Evolutionary conservation across 2,329 filamentous ascomycete species (phyloP), one percentile per base, ranked within the genome.

Genomic region (Sarocladium kiliense): DNA sequence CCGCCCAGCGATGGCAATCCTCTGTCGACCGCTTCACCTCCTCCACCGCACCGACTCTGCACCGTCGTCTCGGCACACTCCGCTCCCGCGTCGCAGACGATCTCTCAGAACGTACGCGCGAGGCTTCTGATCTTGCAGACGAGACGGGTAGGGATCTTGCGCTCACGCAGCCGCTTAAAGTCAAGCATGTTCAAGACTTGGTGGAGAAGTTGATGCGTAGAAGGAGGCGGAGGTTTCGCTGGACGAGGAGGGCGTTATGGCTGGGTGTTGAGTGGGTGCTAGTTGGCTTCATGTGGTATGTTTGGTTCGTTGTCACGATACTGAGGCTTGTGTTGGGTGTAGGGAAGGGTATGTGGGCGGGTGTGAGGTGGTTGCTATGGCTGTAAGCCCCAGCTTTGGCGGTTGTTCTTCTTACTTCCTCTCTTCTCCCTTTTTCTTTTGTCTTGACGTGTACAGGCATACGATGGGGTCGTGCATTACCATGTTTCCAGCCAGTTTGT

Each of bases 271-370:
- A 97, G 75, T 97, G 91, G 91, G 74, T 84, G 51, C 79, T 97
- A 18, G 84, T 97, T 37, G 89, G 88, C 3, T 82, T 95, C 62
- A 90, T 97, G 85, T 97, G 94, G 91, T 91, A 88, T 71, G 86
- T 95, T 16, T 97, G 93, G 91, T 83, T 95, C 57, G 76, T 96
- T 32, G 92, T 97, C 23, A 88, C 91, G 68, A 76, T 93, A 23
- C 76, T 88, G 53, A 82, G 89, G 57, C 69, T 89, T 14, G 72
- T 88, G 34, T 74, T 85, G 57, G 84, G 85, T 11, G 62, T 87
- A 1, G 79, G 86, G 44, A 80, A 80, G 45, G 85, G 84, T 2
- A 65, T 82, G 0, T 74, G 84, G 51, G 72, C 76, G 11, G 78
- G 81, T 10, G 76, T 88, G n/a, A 79, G 80, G 65, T 97, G 93